Evolutionary conservation across 768 basidiomycete species (phyloP), one percentile per base, ranked within the genome.

Genomic region (Mycena maculata): DNA sequence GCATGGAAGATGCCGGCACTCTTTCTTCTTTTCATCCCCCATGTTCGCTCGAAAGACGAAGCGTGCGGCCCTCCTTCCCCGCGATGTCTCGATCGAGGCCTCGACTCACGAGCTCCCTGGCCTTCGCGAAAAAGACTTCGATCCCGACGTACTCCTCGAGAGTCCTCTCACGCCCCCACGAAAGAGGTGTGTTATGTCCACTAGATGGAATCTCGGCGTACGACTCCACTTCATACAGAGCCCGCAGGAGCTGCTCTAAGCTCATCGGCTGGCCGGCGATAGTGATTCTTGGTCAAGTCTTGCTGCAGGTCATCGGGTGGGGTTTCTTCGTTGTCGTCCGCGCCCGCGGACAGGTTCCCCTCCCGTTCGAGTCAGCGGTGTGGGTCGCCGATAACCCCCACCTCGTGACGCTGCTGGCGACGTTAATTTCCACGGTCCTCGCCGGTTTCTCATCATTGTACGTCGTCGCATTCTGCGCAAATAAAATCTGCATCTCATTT

Each of bases 301-400:
- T 47, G 10, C 25, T 63, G 4, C 62, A 63, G 11, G 6, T 4
- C 7, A 5, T 52, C 12, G 31, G 31, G 1, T 63, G 44, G 62
- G 53, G 44, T 1, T 45, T 63, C 25, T 56, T 54, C 36, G 8
- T 42, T 7, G n/a, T 12, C 25, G 49, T 62, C 7, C 41, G 44
- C 8, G 22, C 15, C 6, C 62, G 27, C 10, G 53, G 53, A 2
- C 25, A 48, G 13, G n/a, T 56, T 3, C 16, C 53, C 27, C 45
- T 63, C 2, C 42, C 61, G 22, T 23, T 27, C 12, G 10, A 11
- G 4, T 0, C 20, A 4, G 52, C 52, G 5, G 22, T 36, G 1
- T 62, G 50, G 60, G 52, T 56, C 22, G 47, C 47, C 33, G 39
- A 48, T 15, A 63, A 63, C 36, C 12, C n/a, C 23, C 62, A 63